Percentiles rank a stretch among this genome's conserved stretches.
Evolutionary conservation across 2,329 filamentous ascomycete genomes (phyloP).

Genomic region (Cladosporium sp.): DNA sequence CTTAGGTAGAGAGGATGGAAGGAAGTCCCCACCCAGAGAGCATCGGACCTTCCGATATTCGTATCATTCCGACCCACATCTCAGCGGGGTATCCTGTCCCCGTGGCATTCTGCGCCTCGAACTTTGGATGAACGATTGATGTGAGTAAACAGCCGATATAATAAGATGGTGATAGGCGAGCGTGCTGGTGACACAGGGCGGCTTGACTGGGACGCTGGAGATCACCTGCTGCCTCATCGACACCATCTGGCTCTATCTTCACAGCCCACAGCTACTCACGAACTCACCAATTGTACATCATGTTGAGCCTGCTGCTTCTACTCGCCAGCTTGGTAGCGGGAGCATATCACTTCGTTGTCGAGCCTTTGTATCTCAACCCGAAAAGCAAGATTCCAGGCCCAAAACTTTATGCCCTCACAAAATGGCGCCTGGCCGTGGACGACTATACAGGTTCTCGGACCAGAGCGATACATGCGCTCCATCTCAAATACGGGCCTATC

Average conservation of each 20-base stretch:
- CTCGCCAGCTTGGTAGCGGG: neutral
- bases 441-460: conserved; percentile 50
- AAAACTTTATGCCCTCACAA: conserved; percentile 45
- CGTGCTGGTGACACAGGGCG: neutral
- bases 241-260: neutral
- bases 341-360: conserved; percentile 20
- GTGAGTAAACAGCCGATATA: neutral
- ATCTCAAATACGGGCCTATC: conserved; percentile 49
- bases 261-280: neutral
- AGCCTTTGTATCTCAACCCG: conserved; percentile 25
- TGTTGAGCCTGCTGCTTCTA: neutral
- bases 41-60: conserved; percentile 4
- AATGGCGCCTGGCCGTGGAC: conserved; percentile 50
- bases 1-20: neutral
- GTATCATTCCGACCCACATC: conserved; percentile 12
- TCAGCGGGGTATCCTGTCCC: neutral
- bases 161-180: conserved; percentile 10
- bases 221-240: neutral
- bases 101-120: neutral
- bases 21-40: neutral
- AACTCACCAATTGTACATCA: neutral
- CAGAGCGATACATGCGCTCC: conserved; percentile 46
- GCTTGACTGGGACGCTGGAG: neutral
- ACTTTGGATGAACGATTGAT: neutral
- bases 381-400: conserved; percentile 41